Conservation (phyloP, 176 grass and related monocot species). For the Oryza glaberrima region DNA sequence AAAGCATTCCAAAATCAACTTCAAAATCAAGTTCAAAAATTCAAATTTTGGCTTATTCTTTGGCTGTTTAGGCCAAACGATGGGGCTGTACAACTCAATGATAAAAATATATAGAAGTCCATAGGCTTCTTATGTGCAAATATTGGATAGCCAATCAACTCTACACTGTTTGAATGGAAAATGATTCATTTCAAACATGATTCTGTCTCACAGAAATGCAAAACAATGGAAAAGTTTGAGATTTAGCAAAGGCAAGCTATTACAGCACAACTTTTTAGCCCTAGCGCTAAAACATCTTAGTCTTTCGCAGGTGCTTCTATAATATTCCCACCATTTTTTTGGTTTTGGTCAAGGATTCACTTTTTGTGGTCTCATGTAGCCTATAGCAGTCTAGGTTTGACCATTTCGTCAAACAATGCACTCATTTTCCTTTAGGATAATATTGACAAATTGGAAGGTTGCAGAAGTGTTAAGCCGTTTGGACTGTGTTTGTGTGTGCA, state of each 20-base stretch:
- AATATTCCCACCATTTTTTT: neutral
- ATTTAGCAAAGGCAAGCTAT: neutral
- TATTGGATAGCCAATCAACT: neutral
- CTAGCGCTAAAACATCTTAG: neutral
- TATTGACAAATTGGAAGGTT: neutral
- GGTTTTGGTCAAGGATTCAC: neutral
- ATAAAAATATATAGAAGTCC: too few species aligned
- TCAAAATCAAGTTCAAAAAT: too few species aligned
- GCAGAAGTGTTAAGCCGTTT: neutral
- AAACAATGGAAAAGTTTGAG: neutral
- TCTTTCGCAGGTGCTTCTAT: neutral
- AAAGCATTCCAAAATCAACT: too few species aligned
- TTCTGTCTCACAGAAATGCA: neutral
- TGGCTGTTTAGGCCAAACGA: too few species aligned
- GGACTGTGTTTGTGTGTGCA: neutral
- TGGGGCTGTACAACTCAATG: too few species aligned
- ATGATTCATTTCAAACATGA: neutral
- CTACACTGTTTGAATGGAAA: too few species aligned
- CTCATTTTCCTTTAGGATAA: neutral
- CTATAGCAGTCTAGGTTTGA: neutral
- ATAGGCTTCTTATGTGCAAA: neutral
- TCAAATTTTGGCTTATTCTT: too few species aligned
- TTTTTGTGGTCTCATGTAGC: neutral
- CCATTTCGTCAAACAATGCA: neutral
- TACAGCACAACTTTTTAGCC: neutral